Percentiles rank a stretch among this genome's conserved stretches.
Conservation (phyloP, 306 rosid genomes). For the Nissolia schottii region DNA sequence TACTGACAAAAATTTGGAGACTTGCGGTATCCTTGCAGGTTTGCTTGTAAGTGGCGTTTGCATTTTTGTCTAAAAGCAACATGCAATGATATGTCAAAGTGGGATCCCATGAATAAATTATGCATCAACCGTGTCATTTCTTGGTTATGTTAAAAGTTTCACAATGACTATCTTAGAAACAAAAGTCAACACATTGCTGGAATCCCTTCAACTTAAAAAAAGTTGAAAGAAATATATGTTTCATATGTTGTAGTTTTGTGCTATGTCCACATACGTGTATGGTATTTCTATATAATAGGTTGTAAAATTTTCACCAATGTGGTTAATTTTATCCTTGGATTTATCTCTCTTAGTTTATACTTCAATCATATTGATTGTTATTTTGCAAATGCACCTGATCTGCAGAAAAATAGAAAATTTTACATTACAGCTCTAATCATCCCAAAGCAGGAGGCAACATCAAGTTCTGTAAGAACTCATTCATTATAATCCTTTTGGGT, state of each 20-base stretch:
- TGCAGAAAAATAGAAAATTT: constrained; percentile 83
- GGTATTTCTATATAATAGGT: neutral
- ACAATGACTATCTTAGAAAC: neutral
- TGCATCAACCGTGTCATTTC: neutral
- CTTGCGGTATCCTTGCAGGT: constrained; percentile 92
- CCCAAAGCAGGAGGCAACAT: constrained; percentile 87
- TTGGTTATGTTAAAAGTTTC: neutral
- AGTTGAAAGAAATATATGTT: neutral
- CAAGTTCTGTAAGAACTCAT: constrained; percentile 65
- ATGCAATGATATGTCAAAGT: neutral
- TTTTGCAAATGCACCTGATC: constrained; percentile 13
- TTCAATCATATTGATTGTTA: constrained; percentile 13
- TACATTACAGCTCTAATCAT: constrained; percentile 75
- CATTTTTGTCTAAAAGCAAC: neutral
- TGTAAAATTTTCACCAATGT: constrained; percentile 5
- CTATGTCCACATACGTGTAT: neutral
- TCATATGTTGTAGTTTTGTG: neutral
- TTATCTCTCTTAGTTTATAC: neutral
- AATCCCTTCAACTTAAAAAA: neutral
- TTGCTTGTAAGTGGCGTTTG: constrained; percentile 65
- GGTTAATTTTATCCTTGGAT: constrained; percentile 1
- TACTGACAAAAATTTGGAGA: constrained; percentile 71
- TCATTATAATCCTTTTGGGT: constrained; percentile 7
- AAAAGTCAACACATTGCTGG: constrained; percentile 8
- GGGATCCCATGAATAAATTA: constrained; percentile 2